These are phyloP conservation scores for Pythium sukuiense DNA, from an alignment of 352 stramenopile genomes.

Conservation along the genomic window DNA sequence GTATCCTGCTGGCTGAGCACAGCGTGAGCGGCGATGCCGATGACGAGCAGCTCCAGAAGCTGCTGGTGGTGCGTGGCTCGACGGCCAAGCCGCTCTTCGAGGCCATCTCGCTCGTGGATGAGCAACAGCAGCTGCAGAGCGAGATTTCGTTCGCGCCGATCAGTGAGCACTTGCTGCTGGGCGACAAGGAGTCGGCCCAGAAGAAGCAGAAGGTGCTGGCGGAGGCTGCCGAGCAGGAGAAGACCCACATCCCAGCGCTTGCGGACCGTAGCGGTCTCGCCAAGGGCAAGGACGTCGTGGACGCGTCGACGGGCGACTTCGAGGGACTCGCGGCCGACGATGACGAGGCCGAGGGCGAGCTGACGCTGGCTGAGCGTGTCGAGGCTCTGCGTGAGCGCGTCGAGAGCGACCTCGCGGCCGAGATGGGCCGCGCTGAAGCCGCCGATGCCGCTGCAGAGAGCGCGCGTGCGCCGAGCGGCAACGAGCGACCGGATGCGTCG, in stretches of 20 bases:
- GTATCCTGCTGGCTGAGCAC: constrained; percentile 47
- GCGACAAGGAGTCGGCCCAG: constrained; percentile 36
- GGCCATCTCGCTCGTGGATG: constrained; percentile 56
- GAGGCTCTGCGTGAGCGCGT: constrained; percentile 77
- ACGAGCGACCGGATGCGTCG: constrained; percentile 73
- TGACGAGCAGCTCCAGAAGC: constrained; percentile 25
- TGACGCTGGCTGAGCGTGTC: constrained; percentile 76
- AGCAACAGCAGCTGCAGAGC: constrained; percentile 56
- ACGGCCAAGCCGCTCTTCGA: constrained; percentile 80
- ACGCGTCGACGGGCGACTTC: constrained; percentile 51
- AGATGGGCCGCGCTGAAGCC: constrained; percentile 49
- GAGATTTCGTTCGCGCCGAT: constrained; percentile 58
- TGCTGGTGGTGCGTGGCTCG: constrained; percentile 72
- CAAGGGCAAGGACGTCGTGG: constrained; percentile 58
- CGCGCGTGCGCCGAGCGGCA: constrained; percentile 27
- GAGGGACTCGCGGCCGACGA: constrained; percentile 52
- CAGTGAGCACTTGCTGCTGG: constrained; percentile 67
- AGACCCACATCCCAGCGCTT: constrained; percentile 74
- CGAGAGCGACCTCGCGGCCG: constrained; percentile 63
- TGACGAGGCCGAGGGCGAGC: constrained; percentile 53
- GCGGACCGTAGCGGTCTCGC: constrained; percentile 57
- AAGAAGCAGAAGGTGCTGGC: constrained; percentile 67
- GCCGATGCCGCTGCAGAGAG: constrained; percentile 42
- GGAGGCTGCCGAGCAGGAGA: constrained; percentile 41
- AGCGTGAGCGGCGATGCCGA: constrained; percentile 29